Evolutionary conservation across 768 basidiomycete species (phyloP).

Genomic region (Russula sp.): DNA sequence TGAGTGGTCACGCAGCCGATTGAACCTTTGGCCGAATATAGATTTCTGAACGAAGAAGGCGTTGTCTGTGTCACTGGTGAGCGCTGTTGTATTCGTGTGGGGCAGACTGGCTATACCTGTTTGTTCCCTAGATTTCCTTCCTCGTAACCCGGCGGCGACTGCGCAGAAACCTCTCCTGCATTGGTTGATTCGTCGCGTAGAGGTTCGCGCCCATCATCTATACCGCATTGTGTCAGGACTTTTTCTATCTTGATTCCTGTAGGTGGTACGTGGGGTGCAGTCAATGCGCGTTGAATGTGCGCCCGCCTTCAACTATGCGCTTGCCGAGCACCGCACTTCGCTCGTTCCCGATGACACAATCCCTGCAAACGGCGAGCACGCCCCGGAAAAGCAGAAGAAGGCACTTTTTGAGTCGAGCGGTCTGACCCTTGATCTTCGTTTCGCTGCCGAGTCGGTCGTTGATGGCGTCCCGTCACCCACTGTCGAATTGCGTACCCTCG

Average conservation of each 20-base stretch:
- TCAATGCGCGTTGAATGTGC: slow-evolving; percentile 85
- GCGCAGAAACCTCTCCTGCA: slow-evolving; percentile 60
- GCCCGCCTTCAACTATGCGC: slow-evolving; percentile 94
- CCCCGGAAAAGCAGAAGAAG: slow-evolving; percentile 42
- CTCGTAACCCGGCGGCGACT: slow-evolving; percentile 46
- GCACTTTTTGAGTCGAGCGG: slow-evolving; percentile 55
- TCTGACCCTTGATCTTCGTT: slow-evolving; percentile 71
- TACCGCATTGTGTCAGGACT: neutral
- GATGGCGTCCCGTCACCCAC: slow-evolving; percentile 47
- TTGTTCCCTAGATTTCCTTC: slow-evolving; percentile 59
- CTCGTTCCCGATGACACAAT: slow-evolving; percentile 46
- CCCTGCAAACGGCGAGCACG: slow-evolving; percentile 25
- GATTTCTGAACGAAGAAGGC: slow-evolving; percentile 81
- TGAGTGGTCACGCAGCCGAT: neutral
- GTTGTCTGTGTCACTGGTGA: slow-evolving; percentile 78
- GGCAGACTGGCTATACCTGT: slow-evolving; percentile 9
- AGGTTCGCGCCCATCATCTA: slow-evolving; percentile 35
- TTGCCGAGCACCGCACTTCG: slow-evolving; percentile 61
- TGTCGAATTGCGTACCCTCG: slow-evolving; percentile 53
- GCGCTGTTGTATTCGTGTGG: neutral
- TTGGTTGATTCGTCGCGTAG: slow-evolving; percentile 81
- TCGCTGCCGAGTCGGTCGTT: slow-evolving; percentile 52
- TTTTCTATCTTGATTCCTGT: slow-evolving; percentile 7
- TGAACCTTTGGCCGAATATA: slow-evolving; percentile 22
- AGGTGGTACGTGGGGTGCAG: slow-evolving; percentile 79